Conservation (phyloP, 2,329 filamentous ascomycete genomes). For the Ceratocystis huliohia region DNA sequence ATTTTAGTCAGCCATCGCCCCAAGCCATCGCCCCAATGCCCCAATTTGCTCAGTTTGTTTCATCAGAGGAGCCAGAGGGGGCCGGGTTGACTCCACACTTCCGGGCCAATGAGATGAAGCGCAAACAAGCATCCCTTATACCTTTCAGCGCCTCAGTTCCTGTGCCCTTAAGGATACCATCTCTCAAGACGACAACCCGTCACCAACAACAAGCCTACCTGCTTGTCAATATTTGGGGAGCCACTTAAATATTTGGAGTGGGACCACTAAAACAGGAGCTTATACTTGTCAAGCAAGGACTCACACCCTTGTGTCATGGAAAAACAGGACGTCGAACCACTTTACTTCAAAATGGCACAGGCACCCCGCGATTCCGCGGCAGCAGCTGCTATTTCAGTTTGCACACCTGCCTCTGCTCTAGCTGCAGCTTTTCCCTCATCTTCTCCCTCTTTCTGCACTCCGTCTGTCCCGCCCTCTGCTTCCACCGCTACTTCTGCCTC, state of each 20-base stretch:
- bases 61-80: not conserved
- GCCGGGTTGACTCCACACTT: not conserved
- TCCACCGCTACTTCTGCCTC: not conserved
- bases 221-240: not conserved
- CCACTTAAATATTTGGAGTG: not conserved
- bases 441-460: not conserved
- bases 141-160: not conserved
- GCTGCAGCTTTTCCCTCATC: not conserved
- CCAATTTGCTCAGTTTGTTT: too few species aligned
- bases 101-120: conserved; percentile 1
- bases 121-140: not conserved
- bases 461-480: not conserved
- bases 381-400: conserved; percentile 23
- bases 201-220: too few species aligned
- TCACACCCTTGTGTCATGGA: conserved; percentile 11
- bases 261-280: conserved; percentile 2
- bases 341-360: conserved; percentile 20
- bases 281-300: conserved; percentile 13
- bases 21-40: not conserved
- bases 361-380: conserved; percentile 20
- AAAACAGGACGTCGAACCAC: not conserved
- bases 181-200: not conserved
- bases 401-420: not conserved
- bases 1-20: not conserved
- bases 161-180: not conserved